A percentile compares a stretch with the other conserved stretches of the same genome.
Conservation (phyloP, 2,329 filamentous ascomycete genomes). For the Aspergillus ochraceoroseus region DNA sequence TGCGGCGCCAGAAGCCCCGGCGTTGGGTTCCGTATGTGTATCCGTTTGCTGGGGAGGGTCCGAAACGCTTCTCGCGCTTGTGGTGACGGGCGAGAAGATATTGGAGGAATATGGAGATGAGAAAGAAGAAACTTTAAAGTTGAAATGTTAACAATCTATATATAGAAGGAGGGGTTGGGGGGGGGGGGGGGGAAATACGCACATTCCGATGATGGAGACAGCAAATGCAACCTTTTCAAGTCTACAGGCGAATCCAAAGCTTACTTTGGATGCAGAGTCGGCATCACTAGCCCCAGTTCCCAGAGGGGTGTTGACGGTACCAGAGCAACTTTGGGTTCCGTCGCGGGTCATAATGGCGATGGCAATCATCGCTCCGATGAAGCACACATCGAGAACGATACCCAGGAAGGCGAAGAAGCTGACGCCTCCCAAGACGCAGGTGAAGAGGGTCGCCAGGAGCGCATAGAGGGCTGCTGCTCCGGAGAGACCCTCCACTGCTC, state of each 20-base stretch:
- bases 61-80: slow-evolving; percentile 68
- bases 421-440: slow-evolving; percentile 74
- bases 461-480: slow-evolving; percentile 72
- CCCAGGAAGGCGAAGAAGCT: slow-evolving; percentile 67
- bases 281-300: slow-evolving; percentile 57
- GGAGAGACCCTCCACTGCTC: slow-evolving; percentile 72
- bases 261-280: slow-evolving; percentile 47
- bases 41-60: slow-evolving; percentile 60
- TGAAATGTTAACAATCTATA: too few relatives aligned
- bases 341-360: slow-evolving; percentile 69
- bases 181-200: slow-evolving; percentile 32
- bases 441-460: slow-evolving; percentile 64
- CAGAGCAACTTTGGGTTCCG: slow-evolving; percentile 63
- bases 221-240: slow-evolving; percentile 74
- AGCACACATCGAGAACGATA: slow-evolving; percentile 70
- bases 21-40: slow-evolving; percentile 59
- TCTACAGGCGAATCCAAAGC: slow-evolving; percentile 60
- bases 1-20: slow-evolving; percentile 40
- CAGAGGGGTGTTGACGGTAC: slow-evolving; percentile 61
- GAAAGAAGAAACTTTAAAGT: slow-evolving; percentile 73
- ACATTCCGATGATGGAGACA: slow-evolving; percentile 72
- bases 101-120: slow-evolving; percentile 66
- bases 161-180: not conserved
- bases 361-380: slow-evolving; percentile 73
- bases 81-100: slow-evolving; percentile 64